Conservation (phyloP, 139 green algal genomes). For the Chlorella sp. region DNA sequence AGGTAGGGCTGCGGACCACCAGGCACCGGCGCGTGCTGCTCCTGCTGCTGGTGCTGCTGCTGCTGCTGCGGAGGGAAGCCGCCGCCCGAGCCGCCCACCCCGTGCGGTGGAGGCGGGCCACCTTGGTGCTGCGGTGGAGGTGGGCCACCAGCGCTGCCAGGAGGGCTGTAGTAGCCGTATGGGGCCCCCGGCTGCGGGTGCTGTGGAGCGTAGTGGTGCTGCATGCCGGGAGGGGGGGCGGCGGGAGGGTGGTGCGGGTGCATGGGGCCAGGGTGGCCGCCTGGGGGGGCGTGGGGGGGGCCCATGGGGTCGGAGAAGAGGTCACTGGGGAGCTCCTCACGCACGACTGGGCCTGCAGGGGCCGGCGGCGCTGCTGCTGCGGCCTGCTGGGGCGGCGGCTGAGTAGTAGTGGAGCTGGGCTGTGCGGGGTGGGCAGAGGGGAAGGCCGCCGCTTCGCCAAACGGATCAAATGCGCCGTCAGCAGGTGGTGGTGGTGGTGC, state of each 20-base stretch:
- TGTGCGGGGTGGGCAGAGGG: background rate
- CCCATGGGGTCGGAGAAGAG: background rate
- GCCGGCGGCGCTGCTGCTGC: background rate
- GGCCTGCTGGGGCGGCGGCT: background rate
- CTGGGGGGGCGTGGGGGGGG: background rate
- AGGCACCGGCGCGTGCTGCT: background rate
- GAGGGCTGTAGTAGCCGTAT: no score
- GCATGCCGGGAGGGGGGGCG: no score
- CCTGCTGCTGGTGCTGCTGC: background rate
- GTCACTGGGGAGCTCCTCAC: slow-evolving; percentile 1
- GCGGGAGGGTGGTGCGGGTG: background rate
- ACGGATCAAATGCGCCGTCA: slow-evolving; percentile 3
- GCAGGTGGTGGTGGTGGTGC: no score
- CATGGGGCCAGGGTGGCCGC: background rate
- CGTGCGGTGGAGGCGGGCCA: no score
- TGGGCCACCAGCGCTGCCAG: no score
- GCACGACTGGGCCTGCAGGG: background rate
- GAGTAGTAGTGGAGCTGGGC: background rate
- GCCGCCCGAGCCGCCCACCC: no score
- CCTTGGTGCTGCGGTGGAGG: no score
- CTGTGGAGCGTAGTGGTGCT: background rate
- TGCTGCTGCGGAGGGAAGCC: background rate
- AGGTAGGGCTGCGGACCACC: no score
- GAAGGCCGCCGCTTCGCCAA: background rate
- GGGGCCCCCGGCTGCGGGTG: background rate